Evolutionary conservation across 805 yeast species (phyloP).

Genomic region (Yamadazyma paraphyllophila): DNA sequence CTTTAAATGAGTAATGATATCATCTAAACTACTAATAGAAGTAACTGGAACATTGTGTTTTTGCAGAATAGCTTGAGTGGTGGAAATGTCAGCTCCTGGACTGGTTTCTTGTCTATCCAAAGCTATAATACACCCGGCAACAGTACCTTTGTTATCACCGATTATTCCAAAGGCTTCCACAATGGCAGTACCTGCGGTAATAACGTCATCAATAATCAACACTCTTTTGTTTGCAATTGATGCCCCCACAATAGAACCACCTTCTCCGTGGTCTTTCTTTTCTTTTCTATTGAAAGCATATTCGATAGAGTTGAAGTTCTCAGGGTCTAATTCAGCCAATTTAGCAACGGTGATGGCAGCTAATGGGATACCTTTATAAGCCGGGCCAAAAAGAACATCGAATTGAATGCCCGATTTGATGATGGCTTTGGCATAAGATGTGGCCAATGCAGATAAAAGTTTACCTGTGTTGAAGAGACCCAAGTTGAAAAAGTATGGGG

Average conservation of each 20-base stretch:
- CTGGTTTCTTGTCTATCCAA: conserved; percentile 94
- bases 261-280: conserved; percentile 97
- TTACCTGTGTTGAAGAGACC: conserved; percentile 87
- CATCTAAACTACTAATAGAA: conserved; percentile 72
- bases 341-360: conserved; percentile 93
- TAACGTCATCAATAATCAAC: conserved; percentile 91
- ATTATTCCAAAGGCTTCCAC: conserved; percentile 89
- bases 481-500: conserved; percentile 95
- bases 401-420: conserved; percentile 78
- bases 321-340: conserved; percentile 86
- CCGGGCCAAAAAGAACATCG: conserved; percentile 94
- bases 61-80: conserved; percentile 76
- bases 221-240: conserved; percentile 67
- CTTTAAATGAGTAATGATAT: conserved; percentile 64
- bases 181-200: conserved; percentile 98
- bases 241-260: conserved; percentile 91
- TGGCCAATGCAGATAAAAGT: conserved; percentile 74
- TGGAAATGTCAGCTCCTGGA: conserved; percentile 61
- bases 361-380: conserved; percentile 94
- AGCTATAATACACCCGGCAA: conserved; percentile 85
- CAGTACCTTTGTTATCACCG: conserved; percentile 60
- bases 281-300: conserved; percentile 97
- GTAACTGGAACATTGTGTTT: conserved; percentile 79
- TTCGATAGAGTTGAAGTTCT: conserved; percentile 66
- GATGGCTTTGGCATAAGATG: conserved; percentile 86